These are phyloP conservation scores for Boletus coccyginus DNA, from an alignment of 768 basidiomycete genomes.

Conservation along the genomic window DNA sequence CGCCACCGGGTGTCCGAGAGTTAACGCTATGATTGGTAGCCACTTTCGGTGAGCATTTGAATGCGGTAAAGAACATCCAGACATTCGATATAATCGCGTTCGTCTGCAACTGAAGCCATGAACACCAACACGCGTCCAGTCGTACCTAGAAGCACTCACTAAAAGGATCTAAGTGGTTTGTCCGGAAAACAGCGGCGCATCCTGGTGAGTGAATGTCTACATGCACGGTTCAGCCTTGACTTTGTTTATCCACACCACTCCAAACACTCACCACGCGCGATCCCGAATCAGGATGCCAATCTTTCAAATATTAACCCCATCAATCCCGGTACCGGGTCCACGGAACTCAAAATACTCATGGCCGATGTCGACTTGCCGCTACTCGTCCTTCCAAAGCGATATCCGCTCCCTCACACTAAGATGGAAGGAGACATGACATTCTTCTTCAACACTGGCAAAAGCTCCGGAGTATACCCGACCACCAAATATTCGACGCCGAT, in stretches of 20 bases:
- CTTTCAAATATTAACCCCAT: slow-evolving; percentile 83
- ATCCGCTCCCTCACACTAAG: slow-evolving; percentile 71
- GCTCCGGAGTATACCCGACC: slow-evolving; percentile 80
- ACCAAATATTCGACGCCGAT: slow-evolving; percentile 72
- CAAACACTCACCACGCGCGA: slow-evolving; percentile 56
- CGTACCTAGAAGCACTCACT: slow-evolving; percentile 28
- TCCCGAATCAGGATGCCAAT: slow-evolving; percentile 83
- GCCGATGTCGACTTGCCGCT: slow-evolving; percentile 84
- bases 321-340: slow-evolving; percentile 78
- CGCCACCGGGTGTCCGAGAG: slow-evolving; percentile 48
- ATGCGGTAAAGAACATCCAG: slow-evolving; percentile 80
- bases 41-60: slow-evolving; percentile 61
- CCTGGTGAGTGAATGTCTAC: slow-evolving; percentile 77
- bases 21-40: slow-evolving; percentile 46
- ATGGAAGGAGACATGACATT: slow-evolving; percentile 71
- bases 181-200: slow-evolving; percentile 79
- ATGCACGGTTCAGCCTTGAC: background rate
- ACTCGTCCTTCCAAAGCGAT: slow-evolving; percentile 74
- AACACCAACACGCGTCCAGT: background rate
- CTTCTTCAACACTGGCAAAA: slow-evolving; percentile 77
- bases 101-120: slow-evolving; percentile 38
- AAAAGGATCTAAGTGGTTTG: slow-evolving; percentile 76
- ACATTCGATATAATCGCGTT: slow-evolving; percentile 78
- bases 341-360: slow-evolving; percentile 83
- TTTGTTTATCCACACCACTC: background rate